A percentile compares a stretch with the other conserved stretches of the same genome.
Conservation (phyloP, 768 basidiomycete species). For the Phylloporus arenicola region DNA sequence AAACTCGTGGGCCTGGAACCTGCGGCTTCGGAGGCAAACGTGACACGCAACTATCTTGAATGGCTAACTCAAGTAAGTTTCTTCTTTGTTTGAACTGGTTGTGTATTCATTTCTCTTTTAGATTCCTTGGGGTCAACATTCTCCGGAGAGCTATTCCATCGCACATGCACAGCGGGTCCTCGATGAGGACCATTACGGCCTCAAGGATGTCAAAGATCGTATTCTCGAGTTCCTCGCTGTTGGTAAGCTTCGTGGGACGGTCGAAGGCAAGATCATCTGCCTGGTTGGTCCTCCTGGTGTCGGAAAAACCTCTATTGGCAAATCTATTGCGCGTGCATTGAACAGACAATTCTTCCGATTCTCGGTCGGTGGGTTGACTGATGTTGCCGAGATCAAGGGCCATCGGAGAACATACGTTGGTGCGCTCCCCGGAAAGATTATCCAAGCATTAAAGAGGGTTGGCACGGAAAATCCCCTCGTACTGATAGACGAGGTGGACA, state of each 20-base stretch:
- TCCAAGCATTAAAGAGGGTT: conserved; percentile 88
- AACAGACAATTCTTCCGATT: conserved; percentile 94
- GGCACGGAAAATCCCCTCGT: conserved; percentile 93
- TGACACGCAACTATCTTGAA: conserved; percentile 91
- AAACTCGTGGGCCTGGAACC: conserved; percentile 89
- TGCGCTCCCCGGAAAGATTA: conserved; percentile 91
- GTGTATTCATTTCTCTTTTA: conserved; percentile 25
- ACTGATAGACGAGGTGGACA: conserved; percentile 93
- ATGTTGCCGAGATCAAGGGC: conserved; percentile 98
- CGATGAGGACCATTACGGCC: conserved; percentile 93
- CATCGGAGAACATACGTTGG: conserved; percentile 96
- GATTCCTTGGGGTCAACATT: conserved; percentile 97
- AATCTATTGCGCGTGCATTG: conserved; percentile 88
- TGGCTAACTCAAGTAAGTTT: conserved; percentile 73
- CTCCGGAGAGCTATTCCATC: conserved; percentile 89
- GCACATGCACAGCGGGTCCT: conserved; percentile 74
- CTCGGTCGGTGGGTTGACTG: conserved; percentile 92
- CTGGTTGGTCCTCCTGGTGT: conserved; percentile 96
- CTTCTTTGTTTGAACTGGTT: neutral
- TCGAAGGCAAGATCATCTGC: conserved; percentile 96
- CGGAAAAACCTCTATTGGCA: conserved; percentile 95
- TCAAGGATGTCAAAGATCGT: conserved; percentile 87
- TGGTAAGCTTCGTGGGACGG: conserved; percentile 88
- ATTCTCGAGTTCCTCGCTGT: conserved; percentile 96
- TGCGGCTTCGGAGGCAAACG: conserved; percentile 87